These are phyloP conservation scores for Aspergillus sergii DNA, from an alignment of 2,329 filamentous ascomycete genomes.

Conservation along the genomic window DNA sequence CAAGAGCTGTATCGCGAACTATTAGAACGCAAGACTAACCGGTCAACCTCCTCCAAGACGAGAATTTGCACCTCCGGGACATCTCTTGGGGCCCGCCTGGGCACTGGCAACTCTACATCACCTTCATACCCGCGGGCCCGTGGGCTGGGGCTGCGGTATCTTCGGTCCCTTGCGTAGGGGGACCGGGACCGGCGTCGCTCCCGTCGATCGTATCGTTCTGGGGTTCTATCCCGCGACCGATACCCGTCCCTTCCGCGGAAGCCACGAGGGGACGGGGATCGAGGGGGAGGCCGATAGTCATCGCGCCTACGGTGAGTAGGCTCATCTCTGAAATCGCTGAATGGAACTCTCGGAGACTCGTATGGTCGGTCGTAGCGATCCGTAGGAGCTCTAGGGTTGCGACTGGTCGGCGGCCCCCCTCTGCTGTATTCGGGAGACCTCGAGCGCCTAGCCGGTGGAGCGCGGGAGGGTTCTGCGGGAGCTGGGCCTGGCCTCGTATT, in stretches of 20 bases:
- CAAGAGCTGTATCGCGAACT: background rate
- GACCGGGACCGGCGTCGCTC: conserved; percentile 70
- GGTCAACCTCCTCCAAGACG: conserved; percentile 73
- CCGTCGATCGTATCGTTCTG: conserved; percentile 56
- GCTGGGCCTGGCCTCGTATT: conserved; percentile 63
- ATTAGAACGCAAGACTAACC: conserved; percentile 34
- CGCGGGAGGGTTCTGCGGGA: conserved; percentile 40
- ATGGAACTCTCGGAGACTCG: conserved; percentile 39
- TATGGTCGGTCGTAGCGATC: conserved; percentile 50
- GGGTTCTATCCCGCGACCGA: conserved; percentile 45
- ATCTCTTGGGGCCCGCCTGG: conserved; percentile 70
- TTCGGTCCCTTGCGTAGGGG: conserved; percentile 64
- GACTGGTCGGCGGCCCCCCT: conserved; percentile 35
- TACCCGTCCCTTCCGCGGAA: conserved; percentile 68
- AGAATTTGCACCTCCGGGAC: conserved; percentile 91
- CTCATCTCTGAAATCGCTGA: conserved; percentile 56
- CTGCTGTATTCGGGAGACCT: conserved; percentile 65
- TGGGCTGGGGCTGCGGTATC: conserved; percentile 71
- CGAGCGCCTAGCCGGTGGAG: conserved; percentile 55
- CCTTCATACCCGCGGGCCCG: conserved; percentile 56
- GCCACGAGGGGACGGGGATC: conserved; percentile 62
- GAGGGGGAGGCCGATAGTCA: conserved; percentile 63
- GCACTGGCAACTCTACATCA: conserved; percentile 69
- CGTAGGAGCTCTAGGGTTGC: conserved; percentile 31
- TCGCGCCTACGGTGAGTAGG: conserved; percentile 55